Percentiles rank a stretch among this genome's conserved stretches.
Conservation (phyloP, 768 basidiomycete genomes). For the Hericium erinaceus region DNA sequence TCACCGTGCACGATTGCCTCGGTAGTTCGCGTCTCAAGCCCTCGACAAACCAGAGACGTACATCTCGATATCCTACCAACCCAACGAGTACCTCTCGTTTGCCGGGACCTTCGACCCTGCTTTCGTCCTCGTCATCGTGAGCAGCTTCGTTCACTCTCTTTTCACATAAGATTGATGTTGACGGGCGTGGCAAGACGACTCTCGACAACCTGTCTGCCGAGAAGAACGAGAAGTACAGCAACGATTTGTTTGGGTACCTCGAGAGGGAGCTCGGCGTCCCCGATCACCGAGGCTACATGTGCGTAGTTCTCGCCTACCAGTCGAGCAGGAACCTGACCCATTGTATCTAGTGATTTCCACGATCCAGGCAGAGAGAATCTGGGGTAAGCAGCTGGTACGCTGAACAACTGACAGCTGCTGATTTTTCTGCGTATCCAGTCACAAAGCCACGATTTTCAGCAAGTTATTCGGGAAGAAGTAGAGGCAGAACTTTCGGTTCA, state of each 20-base stretch:
- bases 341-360: constrained; percentile 29
- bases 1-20: no score
- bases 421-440: constrained; percentile 18
- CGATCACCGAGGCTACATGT: constrained; percentile 56
- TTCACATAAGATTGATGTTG: background rate
- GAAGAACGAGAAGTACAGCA: constrained; percentile 44
- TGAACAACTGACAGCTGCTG: background rate
- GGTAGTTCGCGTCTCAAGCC: constrained; percentile 23
- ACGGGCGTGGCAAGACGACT: constrained; percentile 31
- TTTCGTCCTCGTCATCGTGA: constrained; percentile 47
- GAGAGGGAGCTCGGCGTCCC: constrained; percentile 40
- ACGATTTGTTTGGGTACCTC: constrained; percentile 45
- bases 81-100: constrained; percentile 55
- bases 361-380: constrained; percentile 44
- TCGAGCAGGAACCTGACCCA: background rate
- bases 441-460: constrained; percentile 36
- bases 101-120: constrained; percentile 59
- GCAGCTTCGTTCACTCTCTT: constrained; percentile 17
- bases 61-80: constrained; percentile 44
- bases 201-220: constrained; percentile 45
- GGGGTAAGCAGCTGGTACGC: constrained; percentile 29
- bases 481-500: no score
- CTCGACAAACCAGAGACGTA: constrained; percentile 46
- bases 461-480: constrained; percentile 26
- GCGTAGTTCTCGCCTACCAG: constrained; percentile 1